Base-by-base conservation (phyloP, 495 filamentous ascomycete genomes). In the Aspergillus homomorphus region DNA sequence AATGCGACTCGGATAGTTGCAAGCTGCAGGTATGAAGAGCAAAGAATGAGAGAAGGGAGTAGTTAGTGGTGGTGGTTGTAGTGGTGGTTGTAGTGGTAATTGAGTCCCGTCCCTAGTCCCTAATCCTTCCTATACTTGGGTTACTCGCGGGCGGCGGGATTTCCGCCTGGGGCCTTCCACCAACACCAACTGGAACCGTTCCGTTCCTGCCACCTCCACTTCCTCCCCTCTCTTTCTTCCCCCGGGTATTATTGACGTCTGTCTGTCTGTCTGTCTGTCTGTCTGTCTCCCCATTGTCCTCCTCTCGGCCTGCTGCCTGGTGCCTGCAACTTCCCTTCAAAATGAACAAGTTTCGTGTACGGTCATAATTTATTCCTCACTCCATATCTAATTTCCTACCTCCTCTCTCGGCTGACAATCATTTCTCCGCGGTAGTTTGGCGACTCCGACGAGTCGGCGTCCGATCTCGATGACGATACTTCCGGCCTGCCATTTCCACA, bases 401-500 rank as follows among this genome's bases (percentile, higher is more conserved):
- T 20, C 51, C 54, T 28, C 45, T 44, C 48, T 44, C 49, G 45
- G 21, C 26, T 56, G 45, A 49, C 41, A 45, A 54, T 62, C 52
- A 61, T 43, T 51, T 30, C 43, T n/a, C 57, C 56, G 21, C 22
- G 22, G 49, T 59, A 83, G 80, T 81, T 82, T 62, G 74, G 69
- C 60, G 80, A 78, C 61, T 77, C 77, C 50, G 76, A 81, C 61
- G 77, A 75, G 54, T 80, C 79, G 46, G 69, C 69, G 46, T 82
- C 80, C 48, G 82, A 82, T 62, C 73, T 80, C 51, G 82, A 81
- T 51, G 84, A 87, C 66, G 82, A 88, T 61, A 79, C 84, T 56
- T 80, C 82, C 50, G 81, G 82, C 44, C 85, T 96, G 20, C 92
- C 92, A 30, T 96, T 92, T 76, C 92, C 92, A 9, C 78, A 84